Conservation (phyloP, 2,329 filamentous ascomycete species). For the Immersiporthe knoxdaviesiana region DNA sequence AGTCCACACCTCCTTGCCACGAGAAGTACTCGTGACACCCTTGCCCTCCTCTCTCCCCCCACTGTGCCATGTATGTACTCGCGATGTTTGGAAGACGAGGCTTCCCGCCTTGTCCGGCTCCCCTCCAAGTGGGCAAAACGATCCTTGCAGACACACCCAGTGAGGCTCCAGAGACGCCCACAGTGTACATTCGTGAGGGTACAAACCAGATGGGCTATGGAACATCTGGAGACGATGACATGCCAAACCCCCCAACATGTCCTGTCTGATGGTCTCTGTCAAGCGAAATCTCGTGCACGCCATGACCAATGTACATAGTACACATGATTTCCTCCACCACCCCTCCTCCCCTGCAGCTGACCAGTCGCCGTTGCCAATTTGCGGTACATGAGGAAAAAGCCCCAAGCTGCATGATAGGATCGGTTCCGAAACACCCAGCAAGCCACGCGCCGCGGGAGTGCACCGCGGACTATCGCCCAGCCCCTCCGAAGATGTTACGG, state of each 20-base stretch:
- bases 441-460: not conserved
- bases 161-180: slow-evolving; percentile 1
- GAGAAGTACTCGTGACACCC: not conserved
- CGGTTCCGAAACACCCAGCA: slow-evolving; percentile 16
- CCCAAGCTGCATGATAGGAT: slow-evolving; percentile 11
- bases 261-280: not conserved
- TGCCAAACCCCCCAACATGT: not conserved
- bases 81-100: not conserved
- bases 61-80: not conserved
- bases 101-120: not conserved
- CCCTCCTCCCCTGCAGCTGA: slow-evolving; percentile 10
- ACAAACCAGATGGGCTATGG: not conserved
- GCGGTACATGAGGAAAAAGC: not conserved
- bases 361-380: not conserved
- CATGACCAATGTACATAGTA: not conserved
- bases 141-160: slow-evolving; percentile 6
- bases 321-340: slow-evolving; percentile 3
- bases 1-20: not conserved
- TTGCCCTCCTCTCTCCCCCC: not conserved
- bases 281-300: slow-evolving; percentile 11
- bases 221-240: not conserved
- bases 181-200: slow-evolving; percentile 10
- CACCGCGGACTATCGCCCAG: not conserved
- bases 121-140: not conserved
- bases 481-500: not conserved